These are phyloP conservation scores for Colletotrichum brevisporum DNA, from an alignment of 2,329 filamentous ascomycete genomes.

Conservation along the genomic window DNA sequence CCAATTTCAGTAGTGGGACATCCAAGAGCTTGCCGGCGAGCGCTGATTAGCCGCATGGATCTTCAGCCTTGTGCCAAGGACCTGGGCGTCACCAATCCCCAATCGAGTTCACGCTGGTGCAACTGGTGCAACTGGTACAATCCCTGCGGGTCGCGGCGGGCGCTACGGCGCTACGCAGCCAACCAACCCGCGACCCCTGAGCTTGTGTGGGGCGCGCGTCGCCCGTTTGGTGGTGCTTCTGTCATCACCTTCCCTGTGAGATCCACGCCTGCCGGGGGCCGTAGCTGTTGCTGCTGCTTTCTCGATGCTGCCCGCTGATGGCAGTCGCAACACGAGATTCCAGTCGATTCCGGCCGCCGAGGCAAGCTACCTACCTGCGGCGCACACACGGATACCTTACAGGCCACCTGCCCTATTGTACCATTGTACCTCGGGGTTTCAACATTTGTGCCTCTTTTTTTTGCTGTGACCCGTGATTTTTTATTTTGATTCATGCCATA, in stretches of 20 bases:
- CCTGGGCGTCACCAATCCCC: background rate
- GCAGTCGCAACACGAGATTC: conserved; percentile 9
- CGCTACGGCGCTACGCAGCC: background rate
- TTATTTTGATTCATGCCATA: too few species aligned
- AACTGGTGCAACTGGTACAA: too few species aligned
- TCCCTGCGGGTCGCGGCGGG: background rate
- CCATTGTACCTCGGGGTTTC: too few species aligned
- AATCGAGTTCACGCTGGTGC: background rate
- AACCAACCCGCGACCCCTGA: conserved; percentile 15
- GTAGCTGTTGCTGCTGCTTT: conserved; percentile 1
- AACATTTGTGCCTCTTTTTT: too few species aligned
- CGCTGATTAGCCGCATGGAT: conserved; percentile 12
- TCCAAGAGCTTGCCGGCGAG: background rate
- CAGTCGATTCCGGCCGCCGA: conserved; percentile 29
- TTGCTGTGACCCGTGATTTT: too few species aligned
- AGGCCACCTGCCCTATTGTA: too few species aligned
- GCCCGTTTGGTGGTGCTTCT: conserved; percentile 9
- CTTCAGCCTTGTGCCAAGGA: conserved; percentile 35
- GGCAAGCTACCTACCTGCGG: conserved; percentile 3
- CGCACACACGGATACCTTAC: too few species aligned
- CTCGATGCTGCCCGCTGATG: background rate
- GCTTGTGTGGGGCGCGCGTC: background rate
- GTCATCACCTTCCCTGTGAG: conserved; percentile 38
- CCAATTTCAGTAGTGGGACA: conserved; percentile 3
- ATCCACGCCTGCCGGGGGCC: conserved; percentile 11